Evolutionary conservation across 164 flowering plant species (phyloP), one percentile per base, ranked within the genome.

Genomic region (Liquidambar formosana): DNA sequence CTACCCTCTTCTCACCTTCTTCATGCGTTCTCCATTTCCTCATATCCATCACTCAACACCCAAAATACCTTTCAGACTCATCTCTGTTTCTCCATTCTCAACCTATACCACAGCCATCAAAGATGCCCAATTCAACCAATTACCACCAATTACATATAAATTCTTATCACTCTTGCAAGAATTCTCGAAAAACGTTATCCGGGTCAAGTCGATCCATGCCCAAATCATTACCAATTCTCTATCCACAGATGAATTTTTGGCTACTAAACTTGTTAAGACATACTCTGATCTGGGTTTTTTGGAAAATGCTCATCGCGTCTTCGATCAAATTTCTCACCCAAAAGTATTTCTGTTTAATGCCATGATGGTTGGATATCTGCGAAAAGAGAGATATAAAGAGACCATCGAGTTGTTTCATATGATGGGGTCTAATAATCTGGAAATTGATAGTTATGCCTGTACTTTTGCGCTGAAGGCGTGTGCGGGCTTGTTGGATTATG

Each of bases 381-480:
- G 63, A 60, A 79, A 72, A 52, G 76, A 69, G 57, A 27, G 25
- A 3, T 64, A 70, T 58, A 8, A 51, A 3, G 78, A 83, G 68
- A 44, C 69, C 45, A 27, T 83, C 49, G 76, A 78, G 19, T 65
- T 81, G 69, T 79, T 76, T 70, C 16, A 14, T 33, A 33, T 57
- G 68, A 77, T 80, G 82, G 45, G 66, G 13, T 68, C 56, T 57
- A n/a, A 45, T 61, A 41, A 76, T 48, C 57, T 75, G 22, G 67
- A 49, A 19, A 49, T 65, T 25, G 79, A 83, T 73, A 75, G 84
- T 71, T 75, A 63, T 23, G 57, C 75, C 0, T 75, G 74, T 49
- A 78, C 70, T 27, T 68, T 77, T n/a, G 82, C 71, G 11, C 77
- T 83, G 33, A 83, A 81, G 81, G 84, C 86, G 1, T 83, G 86